Conservation (phyloP, 2,329 filamentous ascomycete genomes). For the Calycina herbarum region DNA sequence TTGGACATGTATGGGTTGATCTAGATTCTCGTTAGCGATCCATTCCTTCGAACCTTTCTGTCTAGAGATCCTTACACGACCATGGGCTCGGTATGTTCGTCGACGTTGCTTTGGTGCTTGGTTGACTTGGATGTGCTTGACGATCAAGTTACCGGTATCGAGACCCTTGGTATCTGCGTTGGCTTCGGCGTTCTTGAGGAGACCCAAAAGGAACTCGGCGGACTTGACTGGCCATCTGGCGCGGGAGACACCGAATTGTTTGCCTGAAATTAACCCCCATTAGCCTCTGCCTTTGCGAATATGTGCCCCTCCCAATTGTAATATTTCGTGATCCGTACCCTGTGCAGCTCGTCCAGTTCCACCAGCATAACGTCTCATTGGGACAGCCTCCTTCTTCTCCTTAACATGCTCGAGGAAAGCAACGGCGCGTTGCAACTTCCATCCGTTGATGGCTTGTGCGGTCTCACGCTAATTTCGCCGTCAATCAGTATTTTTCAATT, state of each 20-base stretch:
- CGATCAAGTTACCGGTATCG: slow-evolving; percentile 93
- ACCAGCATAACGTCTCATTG: slow-evolving; percentile 96
- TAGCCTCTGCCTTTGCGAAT: slow-evolving; percentile 18
- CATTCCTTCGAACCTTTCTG: slow-evolving; percentile 3
- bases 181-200: slow-evolving; percentile 96
- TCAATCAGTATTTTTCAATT: not conserved
- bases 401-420: slow-evolving; percentile 98
- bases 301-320: not conserved
- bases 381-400: slow-evolving; percentile 95
- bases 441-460: slow-evolving; percentile 98
- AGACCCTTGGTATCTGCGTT: slow-evolving; percentile 97
- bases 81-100: slow-evolving; percentile 99
- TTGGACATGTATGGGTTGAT: slow-evolving; percentile 99
- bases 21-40: slow-evolving; percentile 47
- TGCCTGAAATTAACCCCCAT: slow-evolving; percentile 61
- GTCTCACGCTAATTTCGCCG: slow-evolving; percentile 67
- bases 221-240: slow-evolving; percentile 99
- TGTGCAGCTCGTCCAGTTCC: slow-evolving; percentile 94
- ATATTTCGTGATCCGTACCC: slow-evolving; percentile 64
- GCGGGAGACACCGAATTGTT: slow-evolving; percentile 97
- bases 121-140: slow-evolving; percentile 99
- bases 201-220: slow-evolving; percentile 93
- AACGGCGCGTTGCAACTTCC: slow-evolving; percentile 91
- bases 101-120: slow-evolving; percentile 99
- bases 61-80: slow-evolving; percentile 77